Evolutionary conservation across 106 monocot species (phyloP), one percentile per base, ranked within the genome.

Genomic region (Dactylorhiza incarnata): DNA sequence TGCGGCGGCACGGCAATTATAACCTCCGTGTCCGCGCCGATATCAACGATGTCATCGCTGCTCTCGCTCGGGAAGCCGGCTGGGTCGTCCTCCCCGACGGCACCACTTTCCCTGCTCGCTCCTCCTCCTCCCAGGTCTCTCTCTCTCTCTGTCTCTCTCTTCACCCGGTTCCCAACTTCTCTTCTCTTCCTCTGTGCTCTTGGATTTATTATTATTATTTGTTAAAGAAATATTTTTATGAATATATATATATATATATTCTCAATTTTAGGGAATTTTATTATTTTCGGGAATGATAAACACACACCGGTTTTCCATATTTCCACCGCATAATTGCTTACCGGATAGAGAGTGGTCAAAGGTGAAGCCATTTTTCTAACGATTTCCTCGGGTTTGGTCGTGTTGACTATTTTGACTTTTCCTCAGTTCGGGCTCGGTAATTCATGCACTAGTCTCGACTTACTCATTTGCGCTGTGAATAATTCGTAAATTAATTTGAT

Each of bases 1-100:
- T 96, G 17, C 81, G 95, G 43, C 88, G 89, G 13, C 93, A 96
- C 81, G 95, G 95, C 20, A 96, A 93, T 80, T 96, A 96, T 61
- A 93, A 90, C 55, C 88, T 96, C 5, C 70, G 95, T 6, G 93
- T 90, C 0, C 53, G 95, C 16, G 93, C 95, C n/a, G 95, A 96
- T 71, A 96, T 96, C 76, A 96, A 96, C 66, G 95, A 96, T 58
- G 95, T 96, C 14, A 96, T 96, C 83, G 88, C 84, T 51, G 90
- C 95, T 7, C 92, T 96, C 3, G 95, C 93, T 22, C 74, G 93
- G 26, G 95, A 96, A 65, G 95, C 93, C 25, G 95, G 95, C 6
- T 96, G 95, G 95, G 74, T 83, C 50, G 95, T 96, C 15, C 83
- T 91, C 74, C 93, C 95, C 54, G 95, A 96, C 65, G 95, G 95